These are phyloP conservation scores for Pisolithus microcarpus DNA, from an alignment of 768 basidiomycete genomes.

Conservation along the genomic window DNA sequence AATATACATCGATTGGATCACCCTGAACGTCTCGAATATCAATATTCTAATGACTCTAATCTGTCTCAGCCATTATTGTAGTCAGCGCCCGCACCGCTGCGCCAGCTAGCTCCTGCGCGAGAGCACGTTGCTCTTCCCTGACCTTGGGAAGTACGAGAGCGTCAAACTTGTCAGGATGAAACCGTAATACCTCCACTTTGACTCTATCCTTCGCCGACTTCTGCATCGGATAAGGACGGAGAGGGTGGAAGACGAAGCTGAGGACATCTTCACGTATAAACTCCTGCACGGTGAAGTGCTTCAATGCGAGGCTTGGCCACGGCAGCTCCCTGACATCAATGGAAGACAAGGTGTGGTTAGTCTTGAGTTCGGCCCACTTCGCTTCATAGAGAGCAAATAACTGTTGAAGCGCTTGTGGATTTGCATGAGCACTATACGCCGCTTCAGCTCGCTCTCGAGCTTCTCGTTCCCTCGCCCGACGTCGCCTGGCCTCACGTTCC, in stretches of 20 bases:
- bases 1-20: no score
- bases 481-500: slow-evolving; percentile 16
- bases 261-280: slow-evolving; percentile 30
- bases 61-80: slow-evolving; percentile 22
- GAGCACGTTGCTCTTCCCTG: slow-evolving; percentile 22
- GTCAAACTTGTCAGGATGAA: slow-evolving; percentile 52
- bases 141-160: slow-evolving; percentile 31
- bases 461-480: slow-evolving; percentile 3
- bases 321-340: slow-evolving; percentile 32
- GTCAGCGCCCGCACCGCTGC: slow-evolving; percentile 37
- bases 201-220: slow-evolving; percentile 31
- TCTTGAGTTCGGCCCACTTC: slow-evolving; percentile 33
- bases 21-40: no score
- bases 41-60: not conserved
- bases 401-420: slow-evolving; percentile 3
- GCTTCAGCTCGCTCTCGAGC: slow-evolving; percentile 9
- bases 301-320: slow-evolving; percentile 35
- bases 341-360: slow-evolving; percentile 9
- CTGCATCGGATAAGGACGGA: slow-evolving; percentile 20
- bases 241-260: slow-evolving; percentile 36
- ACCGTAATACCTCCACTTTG: slow-evolving; percentile 42
- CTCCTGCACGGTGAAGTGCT: slow-evolving; percentile 16
- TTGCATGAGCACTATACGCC: slow-evolving; percentile 2
- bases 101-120: slow-evolving; percentile 32
- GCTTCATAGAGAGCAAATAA: slow-evolving; percentile 24